A percentile compares a stretch with the other conserved stretches of the same genome.
Evolutionary conservation across 2,329 filamentous ascomycete genomes (phyloP).

Genomic region (Xylariaceae sp.): DNA sequence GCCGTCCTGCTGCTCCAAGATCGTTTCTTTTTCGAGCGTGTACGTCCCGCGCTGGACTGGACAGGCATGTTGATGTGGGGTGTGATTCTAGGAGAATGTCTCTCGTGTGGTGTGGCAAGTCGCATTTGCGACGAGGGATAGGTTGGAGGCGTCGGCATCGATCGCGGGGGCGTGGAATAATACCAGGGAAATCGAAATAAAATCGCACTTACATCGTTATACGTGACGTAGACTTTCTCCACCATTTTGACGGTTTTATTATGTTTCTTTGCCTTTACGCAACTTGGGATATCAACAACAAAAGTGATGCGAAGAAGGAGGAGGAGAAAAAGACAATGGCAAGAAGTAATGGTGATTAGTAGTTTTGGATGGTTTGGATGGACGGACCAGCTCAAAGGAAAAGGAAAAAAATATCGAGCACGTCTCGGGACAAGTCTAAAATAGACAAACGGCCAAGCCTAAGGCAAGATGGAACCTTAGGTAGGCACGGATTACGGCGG

Average conservation of each 20-base stretch:
- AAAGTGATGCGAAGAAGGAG: neutral
- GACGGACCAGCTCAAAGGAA: too few species aligned
- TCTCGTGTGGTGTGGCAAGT: neutral
- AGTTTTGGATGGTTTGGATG: too few species aligned
- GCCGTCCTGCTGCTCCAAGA: neutral
- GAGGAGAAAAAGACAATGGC: neutral
- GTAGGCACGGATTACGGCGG: neutral
- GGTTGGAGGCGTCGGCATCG: neutral
- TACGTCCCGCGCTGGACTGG: neutral
- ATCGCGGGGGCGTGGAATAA: constrained; percentile 19
- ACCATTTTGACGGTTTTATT: constrained; percentile 54
- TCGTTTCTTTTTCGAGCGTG: neutral
- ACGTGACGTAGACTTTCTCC: constrained; percentile 83
- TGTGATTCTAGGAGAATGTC: neutral
- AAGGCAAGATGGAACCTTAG: neutral
- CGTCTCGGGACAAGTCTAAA: too few species aligned
- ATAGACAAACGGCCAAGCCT: too few species aligned
- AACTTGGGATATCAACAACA: neutral
- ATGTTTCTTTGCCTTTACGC: neutral
- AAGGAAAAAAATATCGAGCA: too few species aligned
- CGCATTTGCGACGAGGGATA: constrained; percentile 9
- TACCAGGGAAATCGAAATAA: neutral
- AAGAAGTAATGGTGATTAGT: neutral
- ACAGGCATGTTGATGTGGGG: neutral
- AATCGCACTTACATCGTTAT: constrained; percentile 70